Conservation (phyloP, 176 grass and related monocot species). For the Ensete glaucum region DNA sequence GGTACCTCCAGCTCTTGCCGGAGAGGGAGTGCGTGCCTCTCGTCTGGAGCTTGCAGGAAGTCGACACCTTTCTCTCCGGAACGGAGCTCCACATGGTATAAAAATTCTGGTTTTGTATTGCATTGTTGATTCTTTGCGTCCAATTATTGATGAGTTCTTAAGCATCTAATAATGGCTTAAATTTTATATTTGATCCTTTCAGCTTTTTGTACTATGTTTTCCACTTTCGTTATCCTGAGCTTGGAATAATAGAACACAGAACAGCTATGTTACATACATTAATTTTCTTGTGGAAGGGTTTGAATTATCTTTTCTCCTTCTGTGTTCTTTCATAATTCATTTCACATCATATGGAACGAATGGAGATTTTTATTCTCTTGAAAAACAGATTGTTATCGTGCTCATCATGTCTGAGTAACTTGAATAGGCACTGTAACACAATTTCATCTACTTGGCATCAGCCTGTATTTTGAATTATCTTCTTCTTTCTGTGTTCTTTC, state of each 20-base stretch:
- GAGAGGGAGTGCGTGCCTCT: constrained; percentile 71
- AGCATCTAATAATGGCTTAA: too few species aligned
- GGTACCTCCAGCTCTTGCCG: constrained; percentile 62
- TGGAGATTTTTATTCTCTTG: too few species aligned
- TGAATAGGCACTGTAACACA: too few species aligned
- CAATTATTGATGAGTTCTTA: background rate
- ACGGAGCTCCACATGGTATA: constrained; percentile 84
- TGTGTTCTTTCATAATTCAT: too few species aligned
- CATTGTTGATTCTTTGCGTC: background rate
- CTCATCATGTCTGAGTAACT: too few species aligned
- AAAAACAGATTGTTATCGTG: too few species aligned
- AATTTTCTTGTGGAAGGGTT: background rate
- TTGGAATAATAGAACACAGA: background rate
- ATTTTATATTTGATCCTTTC: background rate
- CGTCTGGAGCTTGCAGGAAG: constrained; percentile 61
- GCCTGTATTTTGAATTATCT: too few species aligned
- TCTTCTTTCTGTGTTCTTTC: too few species aligned
- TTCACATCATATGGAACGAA: too few species aligned
- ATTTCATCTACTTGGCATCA: too few species aligned
- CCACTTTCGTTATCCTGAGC: background rate
- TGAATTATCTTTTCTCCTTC: too few species aligned
- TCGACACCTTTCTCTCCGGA: constrained; percentile 46
- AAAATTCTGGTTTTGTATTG: background rate
- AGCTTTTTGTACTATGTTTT: background rate
- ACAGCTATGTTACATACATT: background rate